Evolutionary conservation across 768 basidiomycete genomes (phyloP), one percentile per base, ranked within the genome.

Genomic region (Hericium coralloides): DNA sequence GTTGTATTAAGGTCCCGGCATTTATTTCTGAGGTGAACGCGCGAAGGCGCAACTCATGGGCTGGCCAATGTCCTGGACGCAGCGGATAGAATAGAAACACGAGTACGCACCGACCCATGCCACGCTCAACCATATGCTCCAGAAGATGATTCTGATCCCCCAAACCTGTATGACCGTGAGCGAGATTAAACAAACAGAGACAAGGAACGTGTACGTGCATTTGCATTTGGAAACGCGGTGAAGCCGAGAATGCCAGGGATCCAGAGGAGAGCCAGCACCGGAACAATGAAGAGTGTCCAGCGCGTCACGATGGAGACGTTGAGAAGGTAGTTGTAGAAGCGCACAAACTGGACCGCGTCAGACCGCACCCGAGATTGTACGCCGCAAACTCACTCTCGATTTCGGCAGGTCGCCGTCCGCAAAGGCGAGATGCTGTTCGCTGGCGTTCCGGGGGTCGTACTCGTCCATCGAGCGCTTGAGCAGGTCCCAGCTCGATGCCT

Each of bases 41-140:
- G 8, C 4, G 31, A 31, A n/a, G n/a, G 31, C 1, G 8, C 31
- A 31, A 31, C 31, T 31, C 31, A 31, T 31, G 31, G 31, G 10
- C 31, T 8, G 31, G 31, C 31, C 31, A 31, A 9, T 31, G 31
- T 9, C 7, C 31, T 31, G 31, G 31, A 9, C 0, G 10, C 31
- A 31, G 31, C 31, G 31, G 57, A 55, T 25, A 58, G 26, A 15
- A 43, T 25, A 12, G 6, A 12, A 12, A 15, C 43, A 52, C 38
- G 37, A 18, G 50, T 31, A 41, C 53, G 17, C 38, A 83, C 86
- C 87, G 66, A 70, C 81, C 92, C 92, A 95, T 4, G 81, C 72
- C 36, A 94, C 81, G 39, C 77, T 80, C 26, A 93, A 71, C 90
- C 91, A 95, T 56, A 92, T 83, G 58, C 85, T 88, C 89, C 89